Evolutionary conservation across 306 rosid genomes (phyloP).

Genomic region (Vigna nakashimae): DNA sequence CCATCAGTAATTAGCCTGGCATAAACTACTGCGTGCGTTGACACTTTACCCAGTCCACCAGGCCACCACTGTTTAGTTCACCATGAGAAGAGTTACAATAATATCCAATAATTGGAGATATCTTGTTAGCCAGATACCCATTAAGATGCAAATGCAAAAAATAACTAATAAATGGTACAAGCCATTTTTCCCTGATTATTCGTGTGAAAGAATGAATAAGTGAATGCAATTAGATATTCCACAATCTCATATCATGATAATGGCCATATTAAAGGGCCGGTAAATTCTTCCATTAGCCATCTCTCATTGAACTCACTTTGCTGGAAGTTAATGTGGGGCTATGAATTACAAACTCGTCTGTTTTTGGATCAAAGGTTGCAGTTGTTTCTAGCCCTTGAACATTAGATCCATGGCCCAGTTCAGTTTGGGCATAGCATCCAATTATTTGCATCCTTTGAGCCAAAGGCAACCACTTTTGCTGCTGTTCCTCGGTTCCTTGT

Average conservation of each 20-base stretch:
- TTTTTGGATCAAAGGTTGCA: slow-evolving; percentile 88
- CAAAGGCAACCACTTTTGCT: slow-evolving; percentile 83
- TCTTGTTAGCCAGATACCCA: slow-evolving; percentile 4
- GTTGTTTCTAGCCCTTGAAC: slow-evolving; percentile 99
- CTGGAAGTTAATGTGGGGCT: slow-evolving; percentile 95
- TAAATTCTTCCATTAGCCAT: slow-evolving; percentile 21
- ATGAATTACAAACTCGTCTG: slow-evolving; percentile 84
- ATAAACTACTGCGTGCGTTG: slow-evolving; percentile 85
- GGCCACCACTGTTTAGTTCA: slow-evolving; percentile 94
- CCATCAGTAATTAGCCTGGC: slow-evolving; percentile 82
- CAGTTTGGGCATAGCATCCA: slow-evolving; percentile 99
- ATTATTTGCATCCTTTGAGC: slow-evolving; percentile 93
- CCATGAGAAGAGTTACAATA: slow-evolving; percentile 40
- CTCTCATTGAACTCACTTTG: slow-evolving; percentile 72
- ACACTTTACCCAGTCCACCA: slow-evolving; percentile 95
- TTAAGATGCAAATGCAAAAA: slow-evolving; percentile 30
- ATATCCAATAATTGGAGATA: slow-evolving; percentile 35
- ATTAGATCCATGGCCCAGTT: slow-evolving; percentile 98
- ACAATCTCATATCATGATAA: slow-evolving; percentile 19
- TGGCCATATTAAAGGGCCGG: slow-evolving; percentile 23
- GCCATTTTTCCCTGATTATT: slow-evolving; percentile 8
- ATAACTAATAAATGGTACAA: background rate
- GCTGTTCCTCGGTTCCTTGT: slow-evolving; percentile 96
- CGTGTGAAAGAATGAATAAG: slow-evolving; percentile 29
- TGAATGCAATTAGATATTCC: slow-evolving; percentile 21